These are phyloP conservation scores for Herpetomonas samuelpessoai DNA, from an alignment of 208 protist species.

Conservation along the genomic window DNA sequence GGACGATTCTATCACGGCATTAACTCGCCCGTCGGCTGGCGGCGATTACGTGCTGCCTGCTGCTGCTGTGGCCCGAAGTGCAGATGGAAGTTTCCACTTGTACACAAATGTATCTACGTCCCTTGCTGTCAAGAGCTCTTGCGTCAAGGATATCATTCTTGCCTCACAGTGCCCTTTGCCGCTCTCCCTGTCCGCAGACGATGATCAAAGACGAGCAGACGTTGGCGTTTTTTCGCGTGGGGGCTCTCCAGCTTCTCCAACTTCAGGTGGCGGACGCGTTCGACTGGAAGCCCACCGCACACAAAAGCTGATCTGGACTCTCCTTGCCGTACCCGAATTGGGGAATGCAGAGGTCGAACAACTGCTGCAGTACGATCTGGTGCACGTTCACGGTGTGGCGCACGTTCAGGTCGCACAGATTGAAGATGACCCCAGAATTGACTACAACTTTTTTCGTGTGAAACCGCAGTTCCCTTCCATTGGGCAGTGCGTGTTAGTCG, in stretches of 20 bases:
- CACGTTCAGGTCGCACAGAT: conserved; percentile 14
- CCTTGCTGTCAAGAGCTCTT: conserved; percentile 36
- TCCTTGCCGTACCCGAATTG: conserved; percentile 17
- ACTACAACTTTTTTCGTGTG: conserved; percentile 7
- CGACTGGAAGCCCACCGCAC: conserved; percentile 27
- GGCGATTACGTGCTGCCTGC: conserved; percentile 19
- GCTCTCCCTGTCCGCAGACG: conserved; percentile 26
- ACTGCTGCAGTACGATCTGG: conserved; percentile 18
- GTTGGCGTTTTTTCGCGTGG: neutral
- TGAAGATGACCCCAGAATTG: neutral
- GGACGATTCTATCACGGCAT: conserved; percentile 43
- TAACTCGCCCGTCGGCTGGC: neutral
- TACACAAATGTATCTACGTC: conserved; percentile 20
- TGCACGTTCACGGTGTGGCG: conserved; percentile 12
- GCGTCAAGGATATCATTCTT: conserved; percentile 38
- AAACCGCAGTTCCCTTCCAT: conserved; percentile 29
- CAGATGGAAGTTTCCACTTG: conserved; percentile 32
- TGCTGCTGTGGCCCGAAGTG: conserved; percentile 30
- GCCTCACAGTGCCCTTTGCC: conserved; percentile 32
- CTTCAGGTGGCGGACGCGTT: conserved; percentile 18
- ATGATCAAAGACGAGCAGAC: too few relatives aligned
- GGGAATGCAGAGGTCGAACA: conserved; percentile 12
- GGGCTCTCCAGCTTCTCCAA: conserved; percentile 1
- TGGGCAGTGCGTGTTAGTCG: conserved; percentile 48
- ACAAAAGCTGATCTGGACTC: conserved; percentile 28